Evolutionary conservation across 2,329 filamentous ascomycete species (phyloP), one percentile per base, ranked within the genome.

Genomic region (Aspergillus cejpii): DNA sequence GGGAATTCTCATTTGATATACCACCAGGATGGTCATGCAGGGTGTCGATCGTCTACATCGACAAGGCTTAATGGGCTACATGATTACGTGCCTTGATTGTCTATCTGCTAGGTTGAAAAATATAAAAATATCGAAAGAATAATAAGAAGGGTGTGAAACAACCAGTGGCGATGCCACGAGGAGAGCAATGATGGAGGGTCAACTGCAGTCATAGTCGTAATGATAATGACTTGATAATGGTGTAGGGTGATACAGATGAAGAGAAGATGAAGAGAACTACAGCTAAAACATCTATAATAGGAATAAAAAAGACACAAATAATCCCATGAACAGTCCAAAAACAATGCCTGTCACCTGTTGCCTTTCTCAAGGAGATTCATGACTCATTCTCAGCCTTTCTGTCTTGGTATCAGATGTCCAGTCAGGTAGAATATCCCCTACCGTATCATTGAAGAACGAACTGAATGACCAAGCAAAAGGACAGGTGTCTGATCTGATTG

Each of bases 1-100:
- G 63, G 60, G 58, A 61, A 51, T 58, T 69, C 65, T 66, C 64
- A 70, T 69, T 70, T 69, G 67, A 68, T 66, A 67, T 65, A 60
- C 61, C 60, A 60, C 59, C 61, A 58, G 58, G 60, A 57, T 60
- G 63, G 67, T 70, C 67, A 70, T 70, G 67, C 67, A 70, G 63
- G 61, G 55, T 57, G 65, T 67, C 64, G 65, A 69, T 69, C 67
- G 59, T 60, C 57, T 49, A 62, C 23, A 61, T 62, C 58, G 53
- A 63, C 56, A 55, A 63, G 64, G 61, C 59, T 66, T 65, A 57
- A 61, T 54, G 54, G 47, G 46, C 51, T 54, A 58, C 56, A 47
- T 52, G 48, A 57, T 63, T 58, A 59, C 55, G 47, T 55, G 48
- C 52, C 33, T 49, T 54, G 41, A 49, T 46, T 47, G 39, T 19